Conservation (phyloP, 1,139 yeast species). For the Taiozyma onychis region DNA sequence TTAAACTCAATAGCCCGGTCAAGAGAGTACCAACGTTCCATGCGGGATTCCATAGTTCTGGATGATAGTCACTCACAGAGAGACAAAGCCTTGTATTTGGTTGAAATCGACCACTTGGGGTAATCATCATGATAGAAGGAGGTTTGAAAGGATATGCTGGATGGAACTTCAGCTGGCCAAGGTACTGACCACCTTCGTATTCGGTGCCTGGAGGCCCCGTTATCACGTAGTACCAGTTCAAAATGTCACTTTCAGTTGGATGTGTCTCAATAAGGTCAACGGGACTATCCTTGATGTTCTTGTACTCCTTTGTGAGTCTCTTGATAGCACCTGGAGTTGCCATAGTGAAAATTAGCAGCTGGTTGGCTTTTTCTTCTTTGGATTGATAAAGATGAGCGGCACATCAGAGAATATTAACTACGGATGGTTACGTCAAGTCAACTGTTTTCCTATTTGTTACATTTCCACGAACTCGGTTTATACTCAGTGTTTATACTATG, state of each 20-base stretch:
- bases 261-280: constrained; percentile 63
- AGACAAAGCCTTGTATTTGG: constrained; percentile 39
- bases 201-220: constrained; percentile 77
- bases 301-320: constrained; percentile 60
- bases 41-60: constrained; percentile 82
- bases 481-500: too few relatives aligned
- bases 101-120: constrained; percentile 62
- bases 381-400: too few relatives aligned
- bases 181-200: constrained; percentile 69
- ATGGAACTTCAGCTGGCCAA: constrained; percentile 68
- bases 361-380: too few relatives aligned
- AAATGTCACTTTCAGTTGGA: constrained; percentile 60
- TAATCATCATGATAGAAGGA: constrained; percentile 68
- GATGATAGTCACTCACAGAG: constrained; percentile 56
- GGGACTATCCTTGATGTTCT: constrained; percentile 51
- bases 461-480: too few relatives aligned
- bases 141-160: constrained; percentile 74
- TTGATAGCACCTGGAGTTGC: constrained; percentile 16
- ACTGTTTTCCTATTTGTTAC: too few relatives aligned
- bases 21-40: constrained; percentile 75
- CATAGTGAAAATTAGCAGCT: constrained; percentile 6
- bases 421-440: too few relatives aligned
- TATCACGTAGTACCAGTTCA: constrained; percentile 72
- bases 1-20: constrained; percentile 66
- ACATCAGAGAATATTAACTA: too few relatives aligned